Evolutionary conservation across 2,329 filamentous ascomycete genomes (phyloP), one percentile per base, ranked within the genome.

Genomic region (Gaeumannomyces tritici): DNA sequence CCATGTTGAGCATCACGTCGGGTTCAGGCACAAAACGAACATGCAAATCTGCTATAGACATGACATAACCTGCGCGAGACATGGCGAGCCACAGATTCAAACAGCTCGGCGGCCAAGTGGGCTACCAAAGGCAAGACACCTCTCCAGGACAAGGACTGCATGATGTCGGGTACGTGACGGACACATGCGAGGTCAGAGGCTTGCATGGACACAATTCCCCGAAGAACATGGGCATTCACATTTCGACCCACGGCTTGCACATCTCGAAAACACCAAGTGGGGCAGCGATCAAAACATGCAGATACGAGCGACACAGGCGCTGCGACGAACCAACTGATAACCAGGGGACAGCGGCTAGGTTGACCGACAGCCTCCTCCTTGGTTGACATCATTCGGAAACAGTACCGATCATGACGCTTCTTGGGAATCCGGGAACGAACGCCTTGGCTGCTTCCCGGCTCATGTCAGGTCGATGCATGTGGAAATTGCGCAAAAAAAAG

Each of bases 391-490:
- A 42, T 21, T 15, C 13, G 35, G 42, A 21, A 13, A 35, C 42
- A 7, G 42, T 8, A n/a, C 42, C 42, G 42, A 51, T 2, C 18
- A 51, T 51, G 42, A 51, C 42, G 13, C n/a, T 51, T n/a, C 21
- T 51, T n/a, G 42, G 42, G 59, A 62, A 62, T 61, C 55, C 42
- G 18, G 42, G 42, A 47, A 66, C 62, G 61, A 24, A 66, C 64
- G 59, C 61, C 65, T 31, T 55, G 47, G 62, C 65, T 63, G 26
- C 42, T 56, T 21, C 35, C 42, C 15, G 61, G 29, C 63, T 65
- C 4, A 31, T 61, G 28, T 9, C 5, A 51, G 26, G 60, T 42
- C 35, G 35, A 42, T 42, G 42, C 42, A 51, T 51, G 42, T 51
- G 42, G 42, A 51, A 51, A 51, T 51, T 51, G 42, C 42, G 21